These are phyloP conservation scores for Cryptococcus deneoformans DNA, from an alignment of 1,284 basidiomycete genomes.

Conservation along the genomic window DNA sequence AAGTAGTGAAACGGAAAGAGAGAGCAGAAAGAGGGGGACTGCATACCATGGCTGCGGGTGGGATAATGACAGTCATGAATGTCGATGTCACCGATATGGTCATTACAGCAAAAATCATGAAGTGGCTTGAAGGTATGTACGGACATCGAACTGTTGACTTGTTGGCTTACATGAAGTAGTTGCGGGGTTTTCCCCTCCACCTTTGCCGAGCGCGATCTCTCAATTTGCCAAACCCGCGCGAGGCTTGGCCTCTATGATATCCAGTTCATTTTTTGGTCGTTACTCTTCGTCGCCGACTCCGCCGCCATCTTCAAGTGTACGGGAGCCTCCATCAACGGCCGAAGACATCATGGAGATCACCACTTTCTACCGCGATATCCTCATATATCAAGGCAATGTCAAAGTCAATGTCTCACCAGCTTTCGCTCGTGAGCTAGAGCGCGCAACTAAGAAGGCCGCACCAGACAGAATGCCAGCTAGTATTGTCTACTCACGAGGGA, in stretches of 20 bases:
- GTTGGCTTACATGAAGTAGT: conserved; percentile 52
- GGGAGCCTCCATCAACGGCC: conserved; percentile 26
- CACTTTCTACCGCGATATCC: conserved; percentile 67
- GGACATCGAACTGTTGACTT: neutral
- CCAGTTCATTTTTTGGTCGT: conserved; percentile 56
- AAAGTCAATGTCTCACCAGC: conserved; percentile 70
- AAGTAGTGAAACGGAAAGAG: conserved; percentile 62
- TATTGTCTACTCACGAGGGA: conserved; percentile 88
- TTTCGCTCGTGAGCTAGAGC: conserved; percentile 72
- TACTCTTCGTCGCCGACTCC: conserved; percentile 34
- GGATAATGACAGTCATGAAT: conserved; percentile 66
- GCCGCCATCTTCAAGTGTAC: conserved; percentile 14
- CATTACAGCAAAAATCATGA: conserved; percentile 79
- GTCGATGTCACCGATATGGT: conserved; percentile 68
- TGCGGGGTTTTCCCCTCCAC: conserved; percentile 56
- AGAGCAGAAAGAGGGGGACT: conserved; percentile 57
- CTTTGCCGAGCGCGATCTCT: conserved; percentile 33
- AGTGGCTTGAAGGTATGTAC: conserved; percentile 56
- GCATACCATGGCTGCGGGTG: conserved; percentile 48
- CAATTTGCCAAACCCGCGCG: conserved; percentile 46
- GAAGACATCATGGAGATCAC: conserved; percentile 59
- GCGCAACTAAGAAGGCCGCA: conserved; percentile 94
- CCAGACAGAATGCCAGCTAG: conserved; percentile 74
- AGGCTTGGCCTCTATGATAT: conserved; percentile 76
- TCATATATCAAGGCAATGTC: conserved; percentile 79